Conservation (phyloP, 306 rosid species). For the Pyrus pyrifolia region DNA sequence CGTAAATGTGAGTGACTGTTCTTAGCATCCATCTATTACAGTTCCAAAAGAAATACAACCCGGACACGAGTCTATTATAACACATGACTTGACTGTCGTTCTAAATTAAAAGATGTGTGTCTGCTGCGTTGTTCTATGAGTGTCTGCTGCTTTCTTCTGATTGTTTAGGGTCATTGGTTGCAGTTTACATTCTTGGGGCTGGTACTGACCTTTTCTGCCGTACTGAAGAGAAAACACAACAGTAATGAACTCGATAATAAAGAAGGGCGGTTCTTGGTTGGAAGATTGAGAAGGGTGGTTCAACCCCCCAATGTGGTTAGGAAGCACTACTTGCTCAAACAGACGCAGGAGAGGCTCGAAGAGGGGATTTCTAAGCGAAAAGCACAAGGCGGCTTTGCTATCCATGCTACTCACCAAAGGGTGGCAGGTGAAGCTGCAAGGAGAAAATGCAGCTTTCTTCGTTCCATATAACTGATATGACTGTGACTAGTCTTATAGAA, state of each 20-base stretch:
- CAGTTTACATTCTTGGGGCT: no score
- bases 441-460: not conserved
- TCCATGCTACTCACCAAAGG: not conserved
- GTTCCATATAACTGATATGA: not conserved
- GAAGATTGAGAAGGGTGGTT: not conserved
- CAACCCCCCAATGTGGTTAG: not conserved
- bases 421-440: not conserved
- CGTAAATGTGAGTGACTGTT: no score
- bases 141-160: no score
- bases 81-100: no score
- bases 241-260: not conserved
- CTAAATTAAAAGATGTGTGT: no score
- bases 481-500: not conserved
- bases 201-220: no score
- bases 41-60: no score
- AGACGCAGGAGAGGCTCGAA: not conserved
- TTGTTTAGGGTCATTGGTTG: no score
- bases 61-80: no score
- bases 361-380: not conserved
- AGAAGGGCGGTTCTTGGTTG: not conserved
- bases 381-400: not conserved
- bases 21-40: no score
- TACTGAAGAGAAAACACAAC: not conserved
- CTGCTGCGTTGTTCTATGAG: no score
- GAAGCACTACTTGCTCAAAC: not conserved